These are phyloP conservation scores for Tuber melanosporum DNA, from an alignment of 495 filamentous ascomycete species.

Conservation along the genomic window DNA sequence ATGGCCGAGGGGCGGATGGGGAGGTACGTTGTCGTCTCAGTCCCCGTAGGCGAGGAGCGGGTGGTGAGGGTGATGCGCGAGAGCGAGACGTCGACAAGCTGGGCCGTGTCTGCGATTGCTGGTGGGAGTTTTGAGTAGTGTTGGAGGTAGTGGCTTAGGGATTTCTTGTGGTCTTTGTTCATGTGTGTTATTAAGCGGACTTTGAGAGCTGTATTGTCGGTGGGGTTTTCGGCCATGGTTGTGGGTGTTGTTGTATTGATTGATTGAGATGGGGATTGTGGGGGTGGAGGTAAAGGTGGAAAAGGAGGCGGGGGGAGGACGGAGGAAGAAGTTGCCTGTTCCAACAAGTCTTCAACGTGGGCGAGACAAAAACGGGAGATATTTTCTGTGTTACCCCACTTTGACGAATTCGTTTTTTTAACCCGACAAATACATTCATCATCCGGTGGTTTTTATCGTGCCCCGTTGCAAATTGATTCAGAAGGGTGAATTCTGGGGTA, in stretches of 20 bases:
- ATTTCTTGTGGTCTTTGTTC: conserved; percentile 63
- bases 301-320: no score
- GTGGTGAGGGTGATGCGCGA: conserved; percentile 50
- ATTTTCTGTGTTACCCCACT: not conserved
- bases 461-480: not conserved
- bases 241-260: not conserved
- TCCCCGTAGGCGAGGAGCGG: conserved; percentile 42
- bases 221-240: not conserved
- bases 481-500: not conserved
- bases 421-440: not conserved
- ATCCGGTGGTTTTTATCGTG: not conserved
- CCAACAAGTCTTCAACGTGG: not conserved
- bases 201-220: conserved; percentile 47
- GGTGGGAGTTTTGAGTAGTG: conserved; percentile 51
- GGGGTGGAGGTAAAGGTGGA: not conserved
- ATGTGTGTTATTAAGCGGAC: conserved; percentile 65
- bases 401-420: not conserved
- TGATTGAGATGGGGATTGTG: not conserved
- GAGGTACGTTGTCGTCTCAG: conserved; percentile 47
- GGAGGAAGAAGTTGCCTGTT: not conserved
- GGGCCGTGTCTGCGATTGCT: conserved; percentile 46
- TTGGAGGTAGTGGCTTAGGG: conserved; percentile 57
- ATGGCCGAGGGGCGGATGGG: conserved; percentile 58
- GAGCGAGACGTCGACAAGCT: conserved; percentile 54
- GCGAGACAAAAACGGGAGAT: not conserved